Percentiles rank a stretch among this genome's conserved stretches.
Evolutionary conservation across 805 yeast species (phyloP).

Genomic region (Cyberlindnera galapagoensis): DNA sequence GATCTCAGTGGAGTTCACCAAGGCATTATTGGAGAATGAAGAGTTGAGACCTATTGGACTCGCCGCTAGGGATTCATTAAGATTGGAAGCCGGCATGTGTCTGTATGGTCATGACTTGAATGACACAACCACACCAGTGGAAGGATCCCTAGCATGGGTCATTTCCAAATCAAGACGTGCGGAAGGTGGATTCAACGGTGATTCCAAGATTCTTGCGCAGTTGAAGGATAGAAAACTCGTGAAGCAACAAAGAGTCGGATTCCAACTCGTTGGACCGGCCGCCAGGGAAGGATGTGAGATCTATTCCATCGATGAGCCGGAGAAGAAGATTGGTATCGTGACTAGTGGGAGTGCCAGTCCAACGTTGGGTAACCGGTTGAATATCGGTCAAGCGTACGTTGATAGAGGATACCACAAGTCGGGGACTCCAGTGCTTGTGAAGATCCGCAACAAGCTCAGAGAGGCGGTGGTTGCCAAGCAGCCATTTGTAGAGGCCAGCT

Average conservation of each 20-base stretch:
- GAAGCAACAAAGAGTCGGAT: conserved; percentile 65
- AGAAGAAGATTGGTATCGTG: conserved; percentile 44
- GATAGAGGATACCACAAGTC: conserved; percentile 63
- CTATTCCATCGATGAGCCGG: conserved; percentile 44
- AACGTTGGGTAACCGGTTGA: conserved; percentile 59
- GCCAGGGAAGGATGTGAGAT: conserved; percentile 78
- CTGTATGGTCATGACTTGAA: conserved; percentile 88
- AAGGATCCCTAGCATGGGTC: conserved; percentile 86
- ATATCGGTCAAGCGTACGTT: conserved; percentile 89
- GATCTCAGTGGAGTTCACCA: conserved; percentile 54
- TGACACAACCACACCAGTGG: conserved; percentile 78
- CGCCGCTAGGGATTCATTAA: conserved; percentile 95
- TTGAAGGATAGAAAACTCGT: conserved; percentile 56
- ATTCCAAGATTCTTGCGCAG: conserved; percentile 61
- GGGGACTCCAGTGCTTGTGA: conserved; percentile 66
- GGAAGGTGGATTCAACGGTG: conserved; percentile 65
- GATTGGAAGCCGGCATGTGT: conserved; percentile 98
- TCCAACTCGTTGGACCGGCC: conserved; percentile 73
- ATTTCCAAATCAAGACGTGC: conserved; percentile 52
- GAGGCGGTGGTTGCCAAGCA: conserved; percentile 71
- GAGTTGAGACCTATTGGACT: conserved; percentile 82
- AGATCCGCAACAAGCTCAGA: conserved; percentile 78
- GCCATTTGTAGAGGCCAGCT: conserved; percentile 77
- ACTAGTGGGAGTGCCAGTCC: conserved; percentile 65
- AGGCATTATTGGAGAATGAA: conserved; percentile 45